Base-by-base conservation (phyloP, 176 grass and related monocot species). In the Elymus sibiricus region DNA sequence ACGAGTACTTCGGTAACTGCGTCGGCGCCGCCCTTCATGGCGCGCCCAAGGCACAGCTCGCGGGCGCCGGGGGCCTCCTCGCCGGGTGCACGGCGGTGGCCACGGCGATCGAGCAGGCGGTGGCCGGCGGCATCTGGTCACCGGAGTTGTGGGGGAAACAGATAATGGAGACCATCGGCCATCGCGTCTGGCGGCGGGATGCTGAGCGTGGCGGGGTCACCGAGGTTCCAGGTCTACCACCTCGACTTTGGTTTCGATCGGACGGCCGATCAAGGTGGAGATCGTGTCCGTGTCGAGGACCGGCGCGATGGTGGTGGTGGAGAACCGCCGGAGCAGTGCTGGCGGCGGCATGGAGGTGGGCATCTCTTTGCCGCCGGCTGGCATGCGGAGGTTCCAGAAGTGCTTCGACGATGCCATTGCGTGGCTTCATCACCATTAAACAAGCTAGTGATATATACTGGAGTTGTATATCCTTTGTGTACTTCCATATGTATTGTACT, bases 1-100 rank as follows among this genome's bases (percentile, higher is more conserved):
- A 7, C 31, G 56, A 39, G 55, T 94, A 92, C 73, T 87, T 92
- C 28, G 92, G 89, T 38, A 94, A 91, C 78, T 92, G 92, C 72
- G 7, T 94, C 19, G 77, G 78, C 38, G 5, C 40, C 15, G 38
- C 80, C 85, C 19, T 71, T 19, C 9, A 14, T 4, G 64, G n/a
- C 21, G 53, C 32, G 0, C 19, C 70, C 11, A 49, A 19, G 1
- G 12, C 8, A 24, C 76, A 75, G 24, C 69, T 90, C 13, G 37
- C 74, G 15, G 64, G 51, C 21, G 85, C 38, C 21, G 61, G 76
- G 25, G 56, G 89, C 12, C 9, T 87, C 11, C 14, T 84, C 62
- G 17, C 2, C 8, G 86, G 81, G 12, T 82, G 79, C 26, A 53
- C 61, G 61, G 61, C 61, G 8, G 11, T 64, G 25, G 61, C 61